These are phyloP conservation scores for Myriosclerotinia curreyana DNA, from an alignment of 2,329 filamentous ascomycete species.

Conservation along the genomic window DNA sequence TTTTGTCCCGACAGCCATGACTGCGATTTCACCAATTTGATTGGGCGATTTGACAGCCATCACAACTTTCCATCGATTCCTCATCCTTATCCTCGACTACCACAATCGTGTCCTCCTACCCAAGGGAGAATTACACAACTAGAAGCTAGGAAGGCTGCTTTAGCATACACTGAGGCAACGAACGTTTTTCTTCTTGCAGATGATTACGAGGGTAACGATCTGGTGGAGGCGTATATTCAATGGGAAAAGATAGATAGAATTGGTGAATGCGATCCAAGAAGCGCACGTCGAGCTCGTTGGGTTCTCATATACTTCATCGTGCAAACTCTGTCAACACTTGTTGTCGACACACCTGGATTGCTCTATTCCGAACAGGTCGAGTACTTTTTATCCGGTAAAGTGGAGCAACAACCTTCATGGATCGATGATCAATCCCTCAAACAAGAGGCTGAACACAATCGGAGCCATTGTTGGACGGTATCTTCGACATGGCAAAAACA, in stretches of 20 bases:
- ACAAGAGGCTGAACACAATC: constrained; percentile 36
- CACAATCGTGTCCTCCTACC: constrained; percentile 46
- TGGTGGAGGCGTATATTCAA: constrained; percentile 54
- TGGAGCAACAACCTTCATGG: constrained; percentile 57
- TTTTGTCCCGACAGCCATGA: constrained; percentile 48
- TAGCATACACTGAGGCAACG: constrained; percentile 58
- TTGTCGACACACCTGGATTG: constrained; percentile 54
- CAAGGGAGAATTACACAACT: constrained; percentile 30
- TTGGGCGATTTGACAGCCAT: constrained; percentile 62
- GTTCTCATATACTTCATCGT: constrained; percentile 58
- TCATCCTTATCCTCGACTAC: constrained; percentile 64
- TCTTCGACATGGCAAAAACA: constrained; percentile 18
- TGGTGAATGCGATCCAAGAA: constrained; percentile 51
- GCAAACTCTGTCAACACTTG: constrained; percentile 57
- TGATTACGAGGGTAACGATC: constrained; percentile 51
- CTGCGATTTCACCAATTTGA: constrained; percentile 63
- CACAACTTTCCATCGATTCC: constrained; percentile 63
- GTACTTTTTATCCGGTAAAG: constrained; percentile 56
- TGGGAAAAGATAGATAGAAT: constrained; percentile 56
- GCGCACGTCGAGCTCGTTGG: constrained; percentile 58
- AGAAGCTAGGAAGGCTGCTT: constrained; percentile 34
- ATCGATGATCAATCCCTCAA: constrained; percentile 37
- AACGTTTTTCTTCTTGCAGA: constrained; percentile 57
- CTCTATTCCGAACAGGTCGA: constrained; percentile 51
- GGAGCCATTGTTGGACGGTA: constrained; percentile 39